These are phyloP conservation scores for Exophiala bonariae DNA, from an alignment of 2,329 filamentous ascomycete genomes.

Conservation along the genomic window DNA sequence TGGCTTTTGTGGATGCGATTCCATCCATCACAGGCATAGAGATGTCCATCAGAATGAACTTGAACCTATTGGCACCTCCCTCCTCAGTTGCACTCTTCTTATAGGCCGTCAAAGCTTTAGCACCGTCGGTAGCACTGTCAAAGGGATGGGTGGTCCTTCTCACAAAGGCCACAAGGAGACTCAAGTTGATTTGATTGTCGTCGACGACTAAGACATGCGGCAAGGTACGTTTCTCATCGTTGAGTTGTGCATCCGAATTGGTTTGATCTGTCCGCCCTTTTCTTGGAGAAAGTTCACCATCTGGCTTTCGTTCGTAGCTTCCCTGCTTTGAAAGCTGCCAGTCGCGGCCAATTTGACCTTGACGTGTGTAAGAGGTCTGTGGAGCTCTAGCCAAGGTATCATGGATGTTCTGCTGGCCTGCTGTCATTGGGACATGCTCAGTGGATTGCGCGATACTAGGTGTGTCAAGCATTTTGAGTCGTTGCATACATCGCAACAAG, in stretches of 20 bases:
- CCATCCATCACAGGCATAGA: conserved; percentile 52
- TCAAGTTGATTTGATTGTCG: conserved; percentile 48
- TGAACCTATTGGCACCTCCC: conserved; percentile 37
- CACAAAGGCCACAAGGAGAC: conserved; percentile 45
- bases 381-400: neutral
- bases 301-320: too few relatives aligned
- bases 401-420: conserved; percentile 1
- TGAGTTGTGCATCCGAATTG: neutral
- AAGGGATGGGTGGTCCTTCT: conserved; percentile 38
- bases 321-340: too few relatives aligned
- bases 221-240: neutral
- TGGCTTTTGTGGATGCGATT: conserved; percentile 48
- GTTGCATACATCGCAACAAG: conserved; percentile 29
- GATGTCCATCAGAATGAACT: conserved; percentile 51
- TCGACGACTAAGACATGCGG: conserved; percentile 44
- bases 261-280: too few relatives aligned
- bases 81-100: conserved; percentile 25
- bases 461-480: conserved; percentile 15
- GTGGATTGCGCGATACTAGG: neutral
- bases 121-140: conserved; percentile 44
- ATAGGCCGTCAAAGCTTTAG: conserved; percentile 42
- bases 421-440: conserved; percentile 10
- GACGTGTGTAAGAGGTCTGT: too few relatives aligned
- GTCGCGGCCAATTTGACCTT: too few relatives aligned
- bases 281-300: too few relatives aligned